Evolutionary conservation across 768 basidiomycete species (phyloP), one percentile per base, ranked within the genome.

Genomic region (Tulasnella sp.): DNA sequence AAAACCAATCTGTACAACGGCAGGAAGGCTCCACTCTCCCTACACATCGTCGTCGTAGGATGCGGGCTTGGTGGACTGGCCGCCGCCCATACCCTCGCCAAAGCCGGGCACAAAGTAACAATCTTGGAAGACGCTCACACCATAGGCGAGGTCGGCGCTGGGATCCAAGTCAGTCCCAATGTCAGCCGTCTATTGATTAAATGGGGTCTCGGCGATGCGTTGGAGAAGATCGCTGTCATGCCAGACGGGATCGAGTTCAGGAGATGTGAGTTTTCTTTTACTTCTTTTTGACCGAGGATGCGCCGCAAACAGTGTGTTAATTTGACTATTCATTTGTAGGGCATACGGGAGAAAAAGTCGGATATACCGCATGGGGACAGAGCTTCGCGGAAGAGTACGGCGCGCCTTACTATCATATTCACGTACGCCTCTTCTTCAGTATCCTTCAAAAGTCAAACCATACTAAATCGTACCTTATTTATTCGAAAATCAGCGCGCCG

Each of bases 1-100:
- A 56, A 38, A 8, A 51, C 45, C 9, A 50, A 19, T 11, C 60
- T 63, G 26, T 61, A 52, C 26, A 51, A 34, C 64, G 68, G 69
- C 47, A 71, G 67, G 52, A 67, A 67, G 24, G 68, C 74, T 23
- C n/a, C 70, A 0, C 67, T 76, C 29, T 66, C 61, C 8, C 73
- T 76, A 26, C 71, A 78, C 51, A 75, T 79, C 54, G 68, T 75
- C 50, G 69, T 80, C 56, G 75, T 80, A 11, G 78, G 79, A 3
- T 77, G 76, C 45, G 80, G 80, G 78, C 15, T 84, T 13, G 74
- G 77, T 41, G 84, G 83, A 9, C 70, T 83, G 50, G 76, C 82
- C 2, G 71, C 76, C 34, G 83, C 83, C 3, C 78, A 76, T 64
- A 72, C 78, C 15, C 72, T 85, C 43, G 74, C 74, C 47, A 76